Evolutionary conservation across 2,329 filamentous ascomycete genomes (phyloP).

Genomic region (Cladosporium oxysporum): DNA sequence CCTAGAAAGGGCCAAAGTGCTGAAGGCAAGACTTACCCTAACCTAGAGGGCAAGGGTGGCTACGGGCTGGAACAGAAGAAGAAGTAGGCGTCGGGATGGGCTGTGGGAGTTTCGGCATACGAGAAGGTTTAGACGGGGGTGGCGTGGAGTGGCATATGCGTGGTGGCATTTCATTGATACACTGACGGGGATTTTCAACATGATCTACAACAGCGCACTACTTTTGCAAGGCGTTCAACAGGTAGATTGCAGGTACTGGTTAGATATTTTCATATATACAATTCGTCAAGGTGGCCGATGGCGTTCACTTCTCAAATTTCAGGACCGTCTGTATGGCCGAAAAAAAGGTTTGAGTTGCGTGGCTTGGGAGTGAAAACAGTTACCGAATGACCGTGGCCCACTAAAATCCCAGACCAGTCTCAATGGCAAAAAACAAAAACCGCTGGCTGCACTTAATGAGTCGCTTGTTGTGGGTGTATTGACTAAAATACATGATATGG

Average conservation of each 20-base stretch:
- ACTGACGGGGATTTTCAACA: neutral
- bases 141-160: neutral
- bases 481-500: neutral
- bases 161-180: neutral
- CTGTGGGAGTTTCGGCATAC: neutral
- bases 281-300: neutral
- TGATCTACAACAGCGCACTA: neutral
- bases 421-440: neutral
- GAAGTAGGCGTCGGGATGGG: neutral
- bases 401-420: too few relatives aligned
- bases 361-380: too few relatives aligned
- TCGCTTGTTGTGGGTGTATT: neutral
- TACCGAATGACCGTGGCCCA: too few relatives aligned
- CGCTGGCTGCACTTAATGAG: neutral
- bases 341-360: too few relatives aligned
- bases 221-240: slow-evolving; percentile 17
- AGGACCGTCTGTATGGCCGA: neutral
- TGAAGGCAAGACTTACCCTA: slow-evolving; percentile 67
- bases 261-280: neutral
- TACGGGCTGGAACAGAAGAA: slow-evolving; percentile 60
- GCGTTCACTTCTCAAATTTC: neutral
- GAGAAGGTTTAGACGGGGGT: neutral
- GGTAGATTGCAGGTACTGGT: slow-evolving; percentile 1
- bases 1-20: slow-evolving; percentile 65
- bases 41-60: slow-evolving; percentile 60